Conservation (phyloP, 2,329 filamentous ascomycete species). For the Emergomyces africanus region DNA sequence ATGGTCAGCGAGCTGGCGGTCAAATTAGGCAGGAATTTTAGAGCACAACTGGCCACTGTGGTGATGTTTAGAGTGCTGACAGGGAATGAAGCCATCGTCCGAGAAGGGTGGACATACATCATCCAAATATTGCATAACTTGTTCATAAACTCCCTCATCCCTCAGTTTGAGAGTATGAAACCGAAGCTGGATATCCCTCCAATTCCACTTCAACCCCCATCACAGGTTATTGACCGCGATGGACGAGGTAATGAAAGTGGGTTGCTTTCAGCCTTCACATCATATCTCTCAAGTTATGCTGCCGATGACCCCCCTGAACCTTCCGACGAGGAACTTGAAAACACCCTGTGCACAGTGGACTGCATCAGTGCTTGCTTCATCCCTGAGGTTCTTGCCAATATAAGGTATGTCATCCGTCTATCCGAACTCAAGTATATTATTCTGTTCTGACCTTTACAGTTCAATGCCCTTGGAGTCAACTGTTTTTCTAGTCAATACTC, state of each 20-base stretch:
- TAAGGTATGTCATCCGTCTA: conserved; percentile 41
- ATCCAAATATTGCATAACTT: conserved; percentile 89
- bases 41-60: conserved; percentile 83
- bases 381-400: conserved; percentile 67
- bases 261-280: conserved; percentile 86
- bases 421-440: conserved; percentile 1
- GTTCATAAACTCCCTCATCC: conserved; percentile 88
- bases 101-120: conserved; percentile 49
- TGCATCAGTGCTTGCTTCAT: conserved; percentile 86
- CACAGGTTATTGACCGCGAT: conserved; percentile 82
- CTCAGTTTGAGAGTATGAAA: conserved; percentile 60
- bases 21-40: conserved; percentile 84
- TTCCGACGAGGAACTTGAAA: conserved; percentile 92
- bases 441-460: conserved; percentile 28
- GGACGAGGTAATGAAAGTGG: conserved; percentile 66
- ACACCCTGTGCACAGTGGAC: conserved; percentile 85
- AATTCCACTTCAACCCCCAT: conserved; percentile 83
- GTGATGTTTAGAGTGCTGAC: conserved; percentile 90
- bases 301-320: conserved; percentile 96
- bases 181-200: conserved; percentile 57
- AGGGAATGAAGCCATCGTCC: conserved; percentile 66
- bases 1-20: conserved; percentile 99
- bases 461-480: conserved; percentile 49
- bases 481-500: conserved; percentile 52
- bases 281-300: conserved; percentile 96